phyloP scores from a whole-genome alignment of 371 early-diverging fungal genomes.

The Batkoa obscura region DNA sequence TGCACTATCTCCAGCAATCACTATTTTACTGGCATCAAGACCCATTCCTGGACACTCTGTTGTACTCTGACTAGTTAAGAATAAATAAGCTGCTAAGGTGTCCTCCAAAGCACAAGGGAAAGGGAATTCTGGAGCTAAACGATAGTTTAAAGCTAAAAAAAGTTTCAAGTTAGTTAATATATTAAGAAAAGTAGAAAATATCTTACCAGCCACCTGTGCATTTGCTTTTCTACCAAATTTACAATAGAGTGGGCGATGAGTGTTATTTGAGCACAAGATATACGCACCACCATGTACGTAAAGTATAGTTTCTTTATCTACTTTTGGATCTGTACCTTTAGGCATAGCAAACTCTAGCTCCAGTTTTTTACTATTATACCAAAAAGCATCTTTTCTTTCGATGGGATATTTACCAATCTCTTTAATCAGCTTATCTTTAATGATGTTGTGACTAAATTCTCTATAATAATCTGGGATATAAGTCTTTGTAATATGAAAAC shows the following conservation, averaged over 20 bases:
- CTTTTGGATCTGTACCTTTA: too few species aligned
- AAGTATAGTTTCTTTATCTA: conserved; percentile 17
- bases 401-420: too few species aligned
- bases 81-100: conserved; percentile 46
- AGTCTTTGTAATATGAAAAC: too few species aligned
- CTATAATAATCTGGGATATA: too few species aligned
- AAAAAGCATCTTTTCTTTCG: too few species aligned
- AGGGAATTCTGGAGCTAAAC: conserved; percentile 60
- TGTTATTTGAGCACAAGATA: conserved; percentile 32
- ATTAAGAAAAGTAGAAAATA: not conserved
- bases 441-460: too few species aligned
- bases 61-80: conserved; percentile 30
- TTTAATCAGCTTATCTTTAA: too few species aligned
- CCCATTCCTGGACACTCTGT: conserved; percentile 14
- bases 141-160: conserved; percentile 18
- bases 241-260: conserved; percentile 30
- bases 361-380: too few species aligned
- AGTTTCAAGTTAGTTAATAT: not conserved
- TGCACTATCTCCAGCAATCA: conserved; percentile 37
- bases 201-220: conserved; percentile 25
- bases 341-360: too few species aligned
- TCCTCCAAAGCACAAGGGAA: conserved; percentile 73
- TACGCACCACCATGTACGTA: conserved; percentile 50
- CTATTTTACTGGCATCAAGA: conserved; percentile 15
- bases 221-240: conserved; percentile 26